Base-by-base conservation (phyloP, 495 filamentous ascomycete genomes). In the Parathielavia appendiculata region DNA sequence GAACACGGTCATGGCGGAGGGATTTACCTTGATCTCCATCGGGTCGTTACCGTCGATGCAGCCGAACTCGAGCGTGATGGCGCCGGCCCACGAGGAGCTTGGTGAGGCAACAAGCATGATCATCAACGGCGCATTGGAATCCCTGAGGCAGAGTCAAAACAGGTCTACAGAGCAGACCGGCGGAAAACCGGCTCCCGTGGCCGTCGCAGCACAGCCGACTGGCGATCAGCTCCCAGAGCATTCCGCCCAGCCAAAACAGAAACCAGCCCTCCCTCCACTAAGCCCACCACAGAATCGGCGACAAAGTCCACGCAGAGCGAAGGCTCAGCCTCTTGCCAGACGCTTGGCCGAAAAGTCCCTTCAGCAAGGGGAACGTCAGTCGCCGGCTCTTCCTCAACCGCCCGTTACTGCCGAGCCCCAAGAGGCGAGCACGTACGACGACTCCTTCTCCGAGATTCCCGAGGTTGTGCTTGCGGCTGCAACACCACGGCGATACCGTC, bases 401-500 rank as follows among this genome's bases (percentile, higher is more conserved):
- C 16, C 62, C 56, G 38, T 34, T 60, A 16, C 67, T 14, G 22
- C 17, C 9, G 51, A 56, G 16, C 34, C 41, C 2, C 62, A 58
- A n/a, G 62, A 73, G 16, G 41, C 60, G 22, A 67, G 59, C 56
- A 57, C 46, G n/a, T 79, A 80, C 44, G 74, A 79, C 1, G 78
- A 80, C 51, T 80, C 78, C 3, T 81, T 81, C 58, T 81, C 79
- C 1, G 71, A 76, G 36, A 76, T 82, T 30, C 75, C 79, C 34
- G 70, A 73, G 2, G 71, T 59, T 9, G 62, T 81, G 22, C 70
- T 81, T 14, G 72, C 68, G 6, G 77, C 78, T 17, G 76, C 78
- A 7, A 81, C 79, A 8, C 79, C 79, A 2, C 67, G 68, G 23
- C 69, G 70, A 26, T 32, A 49, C 5, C 63, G 60, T 11, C 52